Percentiles rank a stretch among this genome's conserved stretches.
phyloP scores from a whole-genome alignment of 2,329 filamentous ascomycete species.

The Beauveria australis region DNA sequence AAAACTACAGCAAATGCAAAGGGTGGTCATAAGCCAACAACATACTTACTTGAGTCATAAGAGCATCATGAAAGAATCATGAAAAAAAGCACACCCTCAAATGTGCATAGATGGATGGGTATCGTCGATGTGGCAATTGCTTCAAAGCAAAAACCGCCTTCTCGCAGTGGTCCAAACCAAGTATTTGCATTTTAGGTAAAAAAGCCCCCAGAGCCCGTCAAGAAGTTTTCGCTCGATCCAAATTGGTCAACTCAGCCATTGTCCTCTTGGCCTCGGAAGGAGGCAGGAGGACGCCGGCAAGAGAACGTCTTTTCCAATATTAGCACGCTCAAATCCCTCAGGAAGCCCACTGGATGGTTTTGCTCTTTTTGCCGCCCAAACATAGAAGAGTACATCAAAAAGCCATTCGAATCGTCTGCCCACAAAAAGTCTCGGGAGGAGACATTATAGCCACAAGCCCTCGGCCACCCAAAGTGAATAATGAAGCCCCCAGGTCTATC shows the following conservation, averaged over 20 bases:
- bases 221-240: slow-evolving; percentile 28
- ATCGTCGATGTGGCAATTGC: background rate
- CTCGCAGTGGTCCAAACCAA: slow-evolving; percentile 8
- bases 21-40: background rate
- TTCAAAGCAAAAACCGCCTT: background rate
- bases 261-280: background rate
- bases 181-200: slow-evolving; percentile 14
- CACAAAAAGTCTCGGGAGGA: slow-evolving; percentile 18
- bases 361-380: slow-evolving; percentile 7
- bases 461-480: slow-evolving; percentile 24
- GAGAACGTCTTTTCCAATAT: slow-evolving; percentile 22
- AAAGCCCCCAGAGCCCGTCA: slow-evolving; percentile 31
- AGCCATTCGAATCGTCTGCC: slow-evolving; percentile 16
- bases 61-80: background rate
- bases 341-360: slow-evolving; percentile 27
- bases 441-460: slow-evolving; percentile 29
- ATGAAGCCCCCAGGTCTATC: slow-evolving; percentile 50
- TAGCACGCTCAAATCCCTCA: slow-evolving; percentile 31
- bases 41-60: slow-evolving; percentile 12
- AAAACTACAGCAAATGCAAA: slow-evolving; percentile 10
- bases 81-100: background rate
- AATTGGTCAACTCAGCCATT: slow-evolving; percentile 23
- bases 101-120: slow-evolving; percentile 5
- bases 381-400: slow-evolving; percentile 15
- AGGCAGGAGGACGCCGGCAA: slow-evolving; percentile 8